These are phyloP conservation scores for Silene conica DNA, from an alignment of 148 eudicot genomes.

Conservation along the genomic window DNA sequence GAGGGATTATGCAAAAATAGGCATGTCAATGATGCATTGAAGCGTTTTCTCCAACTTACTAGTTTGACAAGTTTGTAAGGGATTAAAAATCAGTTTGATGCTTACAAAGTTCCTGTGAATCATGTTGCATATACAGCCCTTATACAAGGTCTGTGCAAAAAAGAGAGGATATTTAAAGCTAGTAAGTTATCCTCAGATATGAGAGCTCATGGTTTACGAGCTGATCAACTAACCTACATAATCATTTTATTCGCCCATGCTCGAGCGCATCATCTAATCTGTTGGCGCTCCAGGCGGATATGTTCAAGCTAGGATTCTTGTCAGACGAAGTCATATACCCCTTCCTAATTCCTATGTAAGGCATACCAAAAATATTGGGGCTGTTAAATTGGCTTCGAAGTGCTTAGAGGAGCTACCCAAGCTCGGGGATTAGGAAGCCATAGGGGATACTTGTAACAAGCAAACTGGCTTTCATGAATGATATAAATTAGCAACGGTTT, in stretches of 20 bases:
- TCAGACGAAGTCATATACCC: constrained; percentile 33
- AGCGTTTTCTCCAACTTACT: constrained; percentile 42
- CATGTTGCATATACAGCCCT: constrained; percentile 59
- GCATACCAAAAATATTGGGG: constrained; percentile 43
- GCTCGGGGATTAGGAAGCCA: constrained; percentile 18
- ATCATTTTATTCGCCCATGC: constrained; percentile 42
- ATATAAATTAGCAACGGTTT: not conserved
- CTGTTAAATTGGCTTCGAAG: constrained; percentile 34
- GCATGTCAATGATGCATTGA: constrained; percentile 42
- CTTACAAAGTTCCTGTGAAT: constrained; percentile 28
- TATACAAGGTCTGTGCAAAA: constrained; percentile 57
- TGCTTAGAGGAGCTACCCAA: constrained; percentile 34
- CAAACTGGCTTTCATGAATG: constrained; percentile 12
- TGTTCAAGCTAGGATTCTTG: constrained; percentile 62
- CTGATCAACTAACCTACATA: constrained; percentile 46
- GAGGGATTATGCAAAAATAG: constrained; percentile 83
- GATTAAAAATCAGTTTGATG: constrained; percentile 23
- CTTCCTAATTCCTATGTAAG: constrained; percentile 32
- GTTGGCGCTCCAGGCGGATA: constrained; percentile 76
- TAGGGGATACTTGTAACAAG: not conserved
- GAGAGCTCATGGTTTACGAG: constrained; percentile 46
- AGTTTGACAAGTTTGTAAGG: constrained; percentile 13
- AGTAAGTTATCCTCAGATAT: constrained; percentile 56
- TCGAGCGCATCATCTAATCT: constrained; percentile 38
- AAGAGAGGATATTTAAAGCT: constrained; percentile 57